Evolutionary conservation across 2,329 filamentous ascomycete species (phyloP).

Genomic region (Lecanicillium sp.): DNA sequence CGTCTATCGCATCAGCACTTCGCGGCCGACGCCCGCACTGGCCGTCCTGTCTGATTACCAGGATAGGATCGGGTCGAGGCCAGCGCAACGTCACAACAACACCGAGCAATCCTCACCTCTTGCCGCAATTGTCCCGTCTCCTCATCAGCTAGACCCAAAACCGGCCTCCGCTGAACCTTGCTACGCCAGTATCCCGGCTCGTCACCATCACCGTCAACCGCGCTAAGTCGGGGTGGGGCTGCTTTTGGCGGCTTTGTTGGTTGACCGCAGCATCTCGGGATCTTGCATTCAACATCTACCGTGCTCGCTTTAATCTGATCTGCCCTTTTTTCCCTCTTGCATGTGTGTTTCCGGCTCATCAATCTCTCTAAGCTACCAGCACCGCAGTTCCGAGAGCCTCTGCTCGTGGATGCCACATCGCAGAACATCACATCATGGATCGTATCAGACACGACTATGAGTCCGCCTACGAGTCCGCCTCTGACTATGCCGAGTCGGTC

Average conservation of each 20-base stretch:
- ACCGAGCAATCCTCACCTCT: no score
- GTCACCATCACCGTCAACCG: neutral
- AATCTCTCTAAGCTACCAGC: neutral
- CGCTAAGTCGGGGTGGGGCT: neutral
- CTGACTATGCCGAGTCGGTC: constrained; percentile 9
- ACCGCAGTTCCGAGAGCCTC: neutral
- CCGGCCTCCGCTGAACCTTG: neutral
- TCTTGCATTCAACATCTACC: neutral
- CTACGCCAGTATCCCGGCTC: neutral
- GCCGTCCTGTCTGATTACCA: no score
- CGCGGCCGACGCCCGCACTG: no score
- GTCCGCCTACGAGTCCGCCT: neutral
- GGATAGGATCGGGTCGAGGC: no score
- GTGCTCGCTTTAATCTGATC: neutral
- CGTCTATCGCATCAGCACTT: no score
- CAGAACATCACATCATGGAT: neutral
- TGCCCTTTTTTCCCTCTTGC: neutral
- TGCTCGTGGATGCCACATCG: neutral
- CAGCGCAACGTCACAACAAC: no score
- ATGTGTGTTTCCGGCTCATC: neutral
- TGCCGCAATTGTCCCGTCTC: no score
- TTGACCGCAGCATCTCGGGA: neutral
- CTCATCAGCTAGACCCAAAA: no score
- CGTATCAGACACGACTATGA: neutral
- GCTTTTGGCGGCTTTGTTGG: neutral